phyloP scores from a whole-genome alignment of 495 filamentous ascomycete species.

The Lepidopterella palustris region DNA sequence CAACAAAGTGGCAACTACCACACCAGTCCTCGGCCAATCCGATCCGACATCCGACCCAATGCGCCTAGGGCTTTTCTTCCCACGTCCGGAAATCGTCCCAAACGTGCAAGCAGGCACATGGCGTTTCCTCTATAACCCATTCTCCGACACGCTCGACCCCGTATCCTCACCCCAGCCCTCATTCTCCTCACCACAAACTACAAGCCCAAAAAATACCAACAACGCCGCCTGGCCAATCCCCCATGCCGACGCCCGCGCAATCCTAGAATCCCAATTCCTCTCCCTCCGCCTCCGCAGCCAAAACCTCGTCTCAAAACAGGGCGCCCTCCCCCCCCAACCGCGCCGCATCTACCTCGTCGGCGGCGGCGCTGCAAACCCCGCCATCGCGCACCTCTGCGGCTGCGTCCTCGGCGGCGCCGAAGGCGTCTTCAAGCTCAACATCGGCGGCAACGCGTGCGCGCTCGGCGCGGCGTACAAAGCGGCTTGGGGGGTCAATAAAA shows the following conservation, averaged over 20 bases:
- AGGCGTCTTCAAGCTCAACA: conserved; percentile 84
- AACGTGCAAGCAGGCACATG: conserved; percentile 78
- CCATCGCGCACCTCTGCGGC: conserved; percentile 73
- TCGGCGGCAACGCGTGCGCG: conserved; percentile 94
- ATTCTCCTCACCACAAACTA: background rate
- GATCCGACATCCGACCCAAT: conserved; percentile 48
- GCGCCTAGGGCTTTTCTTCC: conserved; percentile 88
- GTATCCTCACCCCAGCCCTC: background rate
- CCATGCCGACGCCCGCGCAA: conserved; percentile 69
- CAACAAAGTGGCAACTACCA: conserved; percentile 58
- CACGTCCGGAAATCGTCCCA: conserved; percentile 90
- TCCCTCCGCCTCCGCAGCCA: conserved; percentile 79
- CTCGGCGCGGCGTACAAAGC: conserved; percentile 96
- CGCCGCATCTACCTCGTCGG: conserved; percentile 89
- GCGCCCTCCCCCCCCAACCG: conserved; percentile 71
- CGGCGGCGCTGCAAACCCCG: conserved; percentile 78
- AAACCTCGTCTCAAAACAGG: conserved; percentile 53
- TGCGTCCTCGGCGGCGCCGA: conserved; percentile 84
- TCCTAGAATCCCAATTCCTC: conserved; percentile 89
- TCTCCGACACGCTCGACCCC: conserved; percentile 16
- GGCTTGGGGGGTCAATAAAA: conserved; percentile 82
- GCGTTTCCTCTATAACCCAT: conserved; percentile 62
- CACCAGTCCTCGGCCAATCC: conserved; percentile 59
- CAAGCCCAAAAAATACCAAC: conserved; percentile 25
- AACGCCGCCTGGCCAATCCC: conserved; percentile 48